Evolutionary conservation across 176 grass and related monocot genomes (phyloP).

Genomic region (Typha latifolia): DNA sequence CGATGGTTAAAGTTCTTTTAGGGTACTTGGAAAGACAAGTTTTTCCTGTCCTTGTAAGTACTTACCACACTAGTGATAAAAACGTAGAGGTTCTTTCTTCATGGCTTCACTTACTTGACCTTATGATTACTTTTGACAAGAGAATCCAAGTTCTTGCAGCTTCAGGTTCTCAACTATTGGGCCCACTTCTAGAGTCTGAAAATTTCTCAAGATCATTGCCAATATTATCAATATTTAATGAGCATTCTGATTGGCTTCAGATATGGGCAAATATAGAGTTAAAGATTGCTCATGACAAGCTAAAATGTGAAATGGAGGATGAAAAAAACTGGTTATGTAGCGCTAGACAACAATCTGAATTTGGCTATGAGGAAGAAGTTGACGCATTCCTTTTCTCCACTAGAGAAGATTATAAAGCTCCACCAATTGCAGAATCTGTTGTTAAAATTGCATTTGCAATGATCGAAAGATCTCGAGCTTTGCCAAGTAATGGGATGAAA

Average conservation of each 20-base stretch:
- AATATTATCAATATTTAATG: slow-evolving; percentile 63
- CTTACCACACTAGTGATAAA: slow-evolving; percentile 30
- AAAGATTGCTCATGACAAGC: slow-evolving; percentile 47
- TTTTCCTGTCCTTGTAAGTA: slow-evolving; percentile 43
- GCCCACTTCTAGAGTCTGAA: slow-evolving; percentile 44
- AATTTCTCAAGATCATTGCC: slow-evolving; percentile 51
- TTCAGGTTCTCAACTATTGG: slow-evolving; percentile 51
- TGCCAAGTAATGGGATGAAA: slow-evolving; percentile 46
- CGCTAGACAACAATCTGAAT: slow-evolving; percentile 23
- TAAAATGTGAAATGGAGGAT: slow-evolving; percentile 52
- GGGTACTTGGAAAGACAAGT: slow-evolving; percentile 61
- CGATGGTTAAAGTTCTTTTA: slow-evolving; percentile 79
- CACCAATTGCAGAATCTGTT: slow-evolving; percentile 59
- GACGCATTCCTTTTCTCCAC: slow-evolving; percentile 56
- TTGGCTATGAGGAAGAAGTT: slow-evolving; percentile 28
- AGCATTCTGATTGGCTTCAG: slow-evolving; percentile 79
- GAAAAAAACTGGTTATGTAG: slow-evolving; percentile 45
- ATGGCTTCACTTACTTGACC: slow-evolving; percentile 83
- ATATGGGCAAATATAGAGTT: slow-evolving; percentile 78
- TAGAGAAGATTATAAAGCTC: slow-evolving; percentile 79
- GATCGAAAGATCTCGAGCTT: slow-evolving; percentile 60
- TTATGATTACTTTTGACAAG: slow-evolving; percentile 87
- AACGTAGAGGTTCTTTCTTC: slow-evolving; percentile 46
- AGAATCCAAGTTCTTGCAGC: slow-evolving; percentile 68
- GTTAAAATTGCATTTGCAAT: slow-evolving; percentile 66